Base-by-base conservation (phyloP, 345 rosid species). In the Nephelium lappaceum region DNA sequence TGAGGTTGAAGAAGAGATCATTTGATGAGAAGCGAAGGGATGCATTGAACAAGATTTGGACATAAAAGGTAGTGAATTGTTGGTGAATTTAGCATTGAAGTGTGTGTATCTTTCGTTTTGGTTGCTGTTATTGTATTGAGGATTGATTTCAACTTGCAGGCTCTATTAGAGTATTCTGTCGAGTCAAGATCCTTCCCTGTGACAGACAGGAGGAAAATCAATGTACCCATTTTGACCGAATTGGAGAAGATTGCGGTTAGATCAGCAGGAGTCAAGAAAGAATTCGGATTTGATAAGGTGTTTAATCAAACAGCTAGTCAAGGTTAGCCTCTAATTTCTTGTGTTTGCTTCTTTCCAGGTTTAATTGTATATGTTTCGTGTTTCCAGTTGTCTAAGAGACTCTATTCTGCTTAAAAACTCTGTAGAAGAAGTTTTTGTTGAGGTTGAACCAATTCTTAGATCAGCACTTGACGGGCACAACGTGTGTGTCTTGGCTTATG, bases 381-480 rank as follows among this genome's bases (percentile, higher is more conserved):
- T 31, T 74, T 75, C 41, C 65, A 76, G 78, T 45, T 87, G 61
- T 82, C 77, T 83, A 81, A 84, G 69, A 81, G 78, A 77, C 47
- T 71, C 82, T 83, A 31, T 80, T 78, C 79, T 85, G 84, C 62
- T 86, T 82, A 39, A 83, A 87, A 88, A 85, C 80, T 81, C 71
- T 86, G 90, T 76, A 95, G 98, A 91, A 77, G 94, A 93, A 77
- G 84, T 91, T 79, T 95, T 92, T 62, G 78, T 77, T 74, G 99
- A 95, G 83, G 93, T 92, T 31, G 89, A 89, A 83, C 94, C 98
- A 5, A 84, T 93, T 75, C 88, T 93, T 76, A 86, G 93, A 89
- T 95, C 95, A 71, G 99, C 96, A 4, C 93, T 95, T 45, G 98
- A 95, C 74, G 99, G 99, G 45, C 89, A 93, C 85, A 91, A 91